Evolutionary conservation across 768 basidiomycete genomes (phyloP).

Genomic region (Pisolithus orientalis): DNA sequence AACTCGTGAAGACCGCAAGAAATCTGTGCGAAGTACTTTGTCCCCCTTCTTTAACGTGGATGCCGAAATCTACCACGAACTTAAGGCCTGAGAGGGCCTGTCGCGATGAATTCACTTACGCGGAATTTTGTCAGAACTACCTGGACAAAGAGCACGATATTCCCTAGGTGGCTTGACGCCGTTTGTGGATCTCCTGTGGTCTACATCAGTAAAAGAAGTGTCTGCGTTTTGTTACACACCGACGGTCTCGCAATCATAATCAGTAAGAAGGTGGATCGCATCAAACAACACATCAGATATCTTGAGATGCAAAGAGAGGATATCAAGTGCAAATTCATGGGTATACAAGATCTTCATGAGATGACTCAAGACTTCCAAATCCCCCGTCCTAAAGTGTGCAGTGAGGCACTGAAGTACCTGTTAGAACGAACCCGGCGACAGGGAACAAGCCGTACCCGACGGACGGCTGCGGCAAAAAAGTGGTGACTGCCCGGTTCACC

Average conservation of each 20-base stretch:
- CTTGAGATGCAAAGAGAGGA: slow-evolving; percentile 60
- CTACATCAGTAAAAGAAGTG: not conserved
- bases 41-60: slow-evolving; percentile 41
- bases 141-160: slow-evolving; percentile 74
- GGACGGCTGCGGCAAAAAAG: slow-evolving; percentile 48
- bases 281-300: slow-evolving; percentile 61
- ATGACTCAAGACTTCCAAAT: slow-evolving; percentile 65
- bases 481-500: slow-evolving; percentile 53
- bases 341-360: slow-evolving; percentile 62
- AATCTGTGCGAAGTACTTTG: slow-evolving; percentile 42
- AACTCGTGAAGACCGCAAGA: slow-evolving; percentile 43
- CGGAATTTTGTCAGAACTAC: slow-evolving; percentile 59
- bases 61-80: slow-evolving; percentile 40
- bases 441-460: slow-evolving; percentile 40
- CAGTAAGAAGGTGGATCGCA: slow-evolving; percentile 55
- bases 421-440: not conserved
- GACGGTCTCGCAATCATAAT: slow-evolving; percentile 76
- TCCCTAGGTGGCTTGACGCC: slow-evolving; percentile 70
- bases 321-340: slow-evolving; percentile 56
- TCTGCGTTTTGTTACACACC: slow-evolving; percentile 39
- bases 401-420: slow-evolving; percentile 48
- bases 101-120: slow-evolving; percentile 31
- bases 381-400: slow-evolving; percentile 43
- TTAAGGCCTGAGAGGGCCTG: not conserved
- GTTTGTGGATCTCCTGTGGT: slow-evolving; percentile 74